phyloP scores from a whole-genome alignment of 345 rosid genomes.

The Salix caprea region DNA sequence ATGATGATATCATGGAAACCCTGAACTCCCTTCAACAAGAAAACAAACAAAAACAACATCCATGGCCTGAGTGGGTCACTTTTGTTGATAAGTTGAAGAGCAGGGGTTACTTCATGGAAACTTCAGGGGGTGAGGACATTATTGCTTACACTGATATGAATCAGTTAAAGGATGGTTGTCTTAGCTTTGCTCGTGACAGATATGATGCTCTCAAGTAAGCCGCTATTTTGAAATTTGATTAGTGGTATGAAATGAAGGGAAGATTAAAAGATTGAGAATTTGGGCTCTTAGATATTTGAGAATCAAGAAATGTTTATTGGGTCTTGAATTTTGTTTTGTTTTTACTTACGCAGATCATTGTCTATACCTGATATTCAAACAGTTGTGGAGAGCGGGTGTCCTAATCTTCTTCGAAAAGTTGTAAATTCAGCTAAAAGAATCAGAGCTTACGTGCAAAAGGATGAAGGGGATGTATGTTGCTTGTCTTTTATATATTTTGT shows the following conservation, averaged over 20 bases:
- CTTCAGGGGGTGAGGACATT: background rate
- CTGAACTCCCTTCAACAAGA: constrained; percentile 12
- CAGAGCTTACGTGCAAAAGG: constrained; percentile 54
- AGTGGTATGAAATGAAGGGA: background rate
- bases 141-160: constrained; percentile 48
- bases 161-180: constrained; percentile 66
- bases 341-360: constrained; percentile 50
- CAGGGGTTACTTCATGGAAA: constrained; percentile 53
- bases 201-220: constrained; percentile 68
- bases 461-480: constrained; percentile 80
- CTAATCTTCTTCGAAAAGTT: constrained; percentile 65
- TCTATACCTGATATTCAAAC: constrained; percentile 51
- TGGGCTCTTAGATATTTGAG: background rate
- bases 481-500: background rate
- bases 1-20: constrained; percentile 7
- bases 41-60: constrained; percentile 35
- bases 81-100: constrained; percentile 69
- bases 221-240: background rate
- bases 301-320: background rate
- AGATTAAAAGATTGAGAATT: background rate
- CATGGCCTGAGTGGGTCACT: constrained; percentile 86
- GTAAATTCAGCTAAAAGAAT: constrained; percentile 88
- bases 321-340: background rate
- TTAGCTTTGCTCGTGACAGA: constrained; percentile 84
- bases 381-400: constrained; percentile 77